phyloP scores from a whole-genome alignment of 345 rosid genomes.

The Acer yangbiense region DNA sequence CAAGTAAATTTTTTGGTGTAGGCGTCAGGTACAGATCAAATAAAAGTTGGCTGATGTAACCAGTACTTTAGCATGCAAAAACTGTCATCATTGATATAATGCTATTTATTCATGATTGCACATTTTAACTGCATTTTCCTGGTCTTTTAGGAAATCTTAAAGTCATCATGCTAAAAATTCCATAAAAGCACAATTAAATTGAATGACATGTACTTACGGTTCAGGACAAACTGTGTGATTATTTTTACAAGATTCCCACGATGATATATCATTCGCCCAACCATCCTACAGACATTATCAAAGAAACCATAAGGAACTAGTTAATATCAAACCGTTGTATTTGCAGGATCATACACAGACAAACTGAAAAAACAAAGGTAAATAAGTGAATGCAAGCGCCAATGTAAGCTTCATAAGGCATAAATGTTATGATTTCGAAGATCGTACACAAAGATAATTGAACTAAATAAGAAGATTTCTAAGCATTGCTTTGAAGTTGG shows the following conservation, averaged over 20 bases:
- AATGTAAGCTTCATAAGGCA: background rate
- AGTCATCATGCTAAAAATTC: background rate
- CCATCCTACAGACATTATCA: slow-evolving; percentile 40
- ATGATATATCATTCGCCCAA: slow-evolving; percentile 59
- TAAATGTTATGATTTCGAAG: background rate
- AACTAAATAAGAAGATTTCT: background rate
- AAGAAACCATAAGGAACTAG: slow-evolving; percentile 15
- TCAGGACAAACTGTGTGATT: slow-evolving; percentile 75
- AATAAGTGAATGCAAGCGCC: slow-evolving; percentile 4
- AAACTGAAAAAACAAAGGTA: background rate
- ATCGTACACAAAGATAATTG: background rate
- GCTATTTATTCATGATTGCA: background rate
- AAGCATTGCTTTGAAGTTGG: background rate
- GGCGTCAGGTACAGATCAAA: slow-evolving; percentile 1
- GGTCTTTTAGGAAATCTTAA: background rate
- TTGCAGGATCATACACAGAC: background rate
- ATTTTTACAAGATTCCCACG: slow-evolving; percentile 58
- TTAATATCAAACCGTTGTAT: slow-evolving; percentile 5
- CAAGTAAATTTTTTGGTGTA: background rate
- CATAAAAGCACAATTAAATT: background rate
- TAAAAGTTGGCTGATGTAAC: background rate
- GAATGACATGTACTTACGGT: slow-evolving; percentile 43
- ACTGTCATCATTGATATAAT: background rate
- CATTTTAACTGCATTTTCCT: background rate
- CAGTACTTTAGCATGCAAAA: background rate